Percentiles rank a stretch among this genome's conserved stretches.
Evolutionary conservation across 1,284 basidiomycete species (phyloP).

Genomic region (Rhodotorula sp.): DNA sequence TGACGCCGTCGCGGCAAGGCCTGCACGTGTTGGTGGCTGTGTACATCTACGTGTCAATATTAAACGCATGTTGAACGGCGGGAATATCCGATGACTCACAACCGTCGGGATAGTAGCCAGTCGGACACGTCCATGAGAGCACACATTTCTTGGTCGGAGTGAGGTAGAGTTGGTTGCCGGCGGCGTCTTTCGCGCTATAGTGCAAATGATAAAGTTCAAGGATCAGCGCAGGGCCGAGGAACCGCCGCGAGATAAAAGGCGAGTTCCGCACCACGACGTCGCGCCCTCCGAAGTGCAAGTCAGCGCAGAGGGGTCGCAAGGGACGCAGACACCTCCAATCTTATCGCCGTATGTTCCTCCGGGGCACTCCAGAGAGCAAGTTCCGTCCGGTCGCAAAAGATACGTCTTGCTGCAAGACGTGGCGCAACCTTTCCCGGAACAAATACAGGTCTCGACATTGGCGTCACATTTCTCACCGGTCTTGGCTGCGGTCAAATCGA

Average conservation of each 20-base stretch:
- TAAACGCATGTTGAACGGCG: too few species aligned
- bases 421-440: not conserved
- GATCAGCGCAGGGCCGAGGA: too few species aligned
- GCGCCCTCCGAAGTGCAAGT: not conserved
- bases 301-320: not conserved
- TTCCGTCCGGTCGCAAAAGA: not conserved
- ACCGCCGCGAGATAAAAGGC: too few species aligned
- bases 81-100: too few species aligned
- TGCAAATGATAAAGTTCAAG: too few species aligned
- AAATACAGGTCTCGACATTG: not conserved
- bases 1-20: not conserved
- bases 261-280: not conserved
- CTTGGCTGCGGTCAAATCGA: not conserved
- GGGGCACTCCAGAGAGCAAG: not conserved
- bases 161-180: not conserved
- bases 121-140: not conserved
- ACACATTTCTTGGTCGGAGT: conserved; percentile 4
- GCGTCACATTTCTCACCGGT: not conserved
- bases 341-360: not conserved
- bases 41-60: too few species aligned
- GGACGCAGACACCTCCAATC: not conserved
- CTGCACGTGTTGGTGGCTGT: not conserved
- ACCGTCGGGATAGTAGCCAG: conserved; percentile 2
- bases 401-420: not conserved
- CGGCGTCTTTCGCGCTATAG: not conserved